Evolutionary conservation across 108 stramenopile genomes (phyloP).

Genomic region (Thalassiosira profunda): DNA sequence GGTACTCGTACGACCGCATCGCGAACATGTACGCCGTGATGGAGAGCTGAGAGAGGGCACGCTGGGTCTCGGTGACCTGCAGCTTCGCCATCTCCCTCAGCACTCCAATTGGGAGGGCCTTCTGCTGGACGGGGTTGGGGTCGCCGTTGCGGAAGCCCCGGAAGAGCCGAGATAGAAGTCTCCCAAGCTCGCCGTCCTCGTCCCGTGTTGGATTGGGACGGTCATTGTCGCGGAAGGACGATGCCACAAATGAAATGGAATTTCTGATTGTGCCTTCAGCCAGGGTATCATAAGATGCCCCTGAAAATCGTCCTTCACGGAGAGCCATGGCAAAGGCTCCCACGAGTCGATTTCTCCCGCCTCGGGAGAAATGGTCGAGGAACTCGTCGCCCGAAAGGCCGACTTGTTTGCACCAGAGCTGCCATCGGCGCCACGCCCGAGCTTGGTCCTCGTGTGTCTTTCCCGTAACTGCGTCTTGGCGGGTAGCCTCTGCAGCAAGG

Average conservation of each 20-base stretch:
- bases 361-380: no score
- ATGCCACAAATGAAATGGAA: constrained; percentile 17
- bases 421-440: constrained; percentile 16
- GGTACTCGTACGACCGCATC: constrained; percentile 23
- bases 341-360: no score
- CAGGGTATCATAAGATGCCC: not conserved
- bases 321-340: not conserved
- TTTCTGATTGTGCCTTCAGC: constrained; percentile 22
- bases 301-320: constrained; percentile 1
- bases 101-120: constrained; percentile 6
- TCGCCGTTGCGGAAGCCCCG: constrained; percentile 11
- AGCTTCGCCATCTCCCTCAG: not conserved
- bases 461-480: constrained; percentile 13
- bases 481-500: constrained; percentile 16
- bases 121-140: constrained; percentile 7
- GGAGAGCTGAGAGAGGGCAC: not conserved
- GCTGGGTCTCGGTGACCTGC: not conserved
- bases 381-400: not conserved
- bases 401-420: not conserved
- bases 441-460: constrained; percentile 16
- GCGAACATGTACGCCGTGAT: constrained; percentile 16
- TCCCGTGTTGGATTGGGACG: constrained; percentile 23
- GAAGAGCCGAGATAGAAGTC: constrained; percentile 25
- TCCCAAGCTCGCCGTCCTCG: constrained; percentile 21
- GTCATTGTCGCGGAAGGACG: constrained; percentile 17